Percentiles rank a stretch among this genome's conserved stretches.
These are phyloP conservation scores for Lotmaria passim DNA, from an alignment of 208 protist species.

Conservation along the genomic window DNA sequence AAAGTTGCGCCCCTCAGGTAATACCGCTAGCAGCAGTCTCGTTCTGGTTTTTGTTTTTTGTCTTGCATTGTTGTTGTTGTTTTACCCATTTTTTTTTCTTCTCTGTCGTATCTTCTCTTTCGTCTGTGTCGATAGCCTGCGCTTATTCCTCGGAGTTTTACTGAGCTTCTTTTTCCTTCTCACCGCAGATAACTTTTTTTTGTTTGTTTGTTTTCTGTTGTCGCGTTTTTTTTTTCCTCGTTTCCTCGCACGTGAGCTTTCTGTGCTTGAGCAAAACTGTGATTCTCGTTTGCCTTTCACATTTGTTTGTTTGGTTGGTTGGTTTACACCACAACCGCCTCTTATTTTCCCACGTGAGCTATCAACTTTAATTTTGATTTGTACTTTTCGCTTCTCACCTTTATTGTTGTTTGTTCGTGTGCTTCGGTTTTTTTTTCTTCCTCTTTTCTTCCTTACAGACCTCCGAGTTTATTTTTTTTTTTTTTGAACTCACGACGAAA, in stretches of 20 bases:
- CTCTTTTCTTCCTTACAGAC: no score
- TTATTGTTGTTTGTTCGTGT: no score
- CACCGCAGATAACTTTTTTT: neutral
- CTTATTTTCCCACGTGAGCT: neutral
- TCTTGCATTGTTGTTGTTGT: constrained; percentile 3
- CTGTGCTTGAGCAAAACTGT: neutral
- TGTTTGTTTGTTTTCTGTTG: neutral
- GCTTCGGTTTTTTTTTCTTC: no score
- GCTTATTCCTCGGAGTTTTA: constrained; percentile 5
- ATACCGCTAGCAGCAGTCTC: no score
- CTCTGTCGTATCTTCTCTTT: no score
- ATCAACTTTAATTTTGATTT: neutral
- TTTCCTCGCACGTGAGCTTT: neutral
- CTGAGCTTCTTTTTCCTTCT: neutral
- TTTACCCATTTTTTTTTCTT: constrained; percentile 4
- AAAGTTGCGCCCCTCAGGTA: no score
- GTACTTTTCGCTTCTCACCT: no score
- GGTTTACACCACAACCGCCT: neutral
- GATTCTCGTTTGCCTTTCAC: neutral
- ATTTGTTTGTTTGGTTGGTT: neutral
- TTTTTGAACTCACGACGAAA: no score
- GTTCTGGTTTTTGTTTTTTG: neutral
- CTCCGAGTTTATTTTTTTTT: no score
- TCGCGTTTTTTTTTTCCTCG: neutral
- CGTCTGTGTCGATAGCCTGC: no score